A percentile compares a stretch with the other conserved stretches of the same genome.
Evolutionary conservation across 805 yeast genomes (phyloP).

Genomic region (Candida fluviatilis): DNA sequence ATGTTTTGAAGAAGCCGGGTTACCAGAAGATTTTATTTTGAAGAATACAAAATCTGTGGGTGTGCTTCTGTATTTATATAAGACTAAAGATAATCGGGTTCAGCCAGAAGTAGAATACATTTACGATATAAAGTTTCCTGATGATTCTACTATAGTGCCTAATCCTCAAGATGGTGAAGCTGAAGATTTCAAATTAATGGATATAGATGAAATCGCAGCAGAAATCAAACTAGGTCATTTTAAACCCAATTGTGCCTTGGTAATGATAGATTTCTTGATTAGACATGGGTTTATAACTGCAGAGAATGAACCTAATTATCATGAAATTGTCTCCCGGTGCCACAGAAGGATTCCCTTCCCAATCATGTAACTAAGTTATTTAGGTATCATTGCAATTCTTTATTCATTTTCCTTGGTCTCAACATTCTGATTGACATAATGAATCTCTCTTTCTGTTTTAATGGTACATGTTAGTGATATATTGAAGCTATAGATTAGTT

Average conservation of each 20-base stretch:
- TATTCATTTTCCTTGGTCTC: too few relatives aligned
- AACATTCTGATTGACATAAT: too few relatives aligned
- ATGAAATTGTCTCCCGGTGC: slow-evolving; percentile 53
- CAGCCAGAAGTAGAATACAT: slow-evolving; percentile 89
- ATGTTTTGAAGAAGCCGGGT: slow-evolving; percentile 86
- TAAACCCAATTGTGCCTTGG: slow-evolving; percentile 85
- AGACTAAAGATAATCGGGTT: slow-evolving; percentile 46
- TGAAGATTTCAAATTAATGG: slow-evolving; percentile 63
- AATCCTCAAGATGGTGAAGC: slow-evolving; percentile 53
- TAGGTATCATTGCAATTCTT: too few relatives aligned
- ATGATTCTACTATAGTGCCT: slow-evolving; percentile 42
- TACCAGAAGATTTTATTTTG: slow-evolving; percentile 49
- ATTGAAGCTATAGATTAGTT: too few relatives aligned
- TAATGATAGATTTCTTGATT: slow-evolving; percentile 79
- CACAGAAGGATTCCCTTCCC: slow-evolving; percentile 79
- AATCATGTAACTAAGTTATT: slow-evolving; percentile 9
- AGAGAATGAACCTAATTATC: slow-evolving; percentile 60
- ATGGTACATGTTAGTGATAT: too few relatives aligned
- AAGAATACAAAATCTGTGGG: slow-evolving; percentile 51
- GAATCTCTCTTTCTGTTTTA: too few relatives aligned
- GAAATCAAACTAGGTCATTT: slow-evolving; percentile 58
- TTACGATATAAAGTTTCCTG: slow-evolving; percentile 63
- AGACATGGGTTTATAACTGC: slow-evolving; percentile 73
- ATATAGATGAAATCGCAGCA: slow-evolving; percentile 49
- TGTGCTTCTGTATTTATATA: slow-evolving; percentile 61